These are phyloP conservation scores for Guillardia theta DNA, from an alignment of 78 protist species.

Conservation along the genomic window DNA sequence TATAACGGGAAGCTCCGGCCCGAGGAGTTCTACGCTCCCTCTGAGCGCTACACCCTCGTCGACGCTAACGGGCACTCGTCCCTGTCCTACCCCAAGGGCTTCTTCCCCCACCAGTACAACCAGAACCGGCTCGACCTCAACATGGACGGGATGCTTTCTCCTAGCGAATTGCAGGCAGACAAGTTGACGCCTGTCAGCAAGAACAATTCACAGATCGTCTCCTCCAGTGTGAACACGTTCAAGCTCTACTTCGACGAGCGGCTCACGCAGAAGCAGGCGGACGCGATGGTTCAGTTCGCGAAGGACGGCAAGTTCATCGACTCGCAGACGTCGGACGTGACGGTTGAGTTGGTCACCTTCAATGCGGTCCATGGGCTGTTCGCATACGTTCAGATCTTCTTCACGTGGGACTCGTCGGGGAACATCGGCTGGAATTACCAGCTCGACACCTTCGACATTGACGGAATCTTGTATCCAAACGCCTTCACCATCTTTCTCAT, in stretches of 20 bases:
- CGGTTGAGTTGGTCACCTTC: background rate
- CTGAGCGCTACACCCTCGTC: background rate
- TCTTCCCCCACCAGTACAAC: constrained; percentile 24
- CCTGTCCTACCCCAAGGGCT: background rate
- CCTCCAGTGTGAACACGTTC: background rate
- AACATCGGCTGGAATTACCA: background rate
- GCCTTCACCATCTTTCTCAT: background rate
- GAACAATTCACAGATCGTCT: background rate
- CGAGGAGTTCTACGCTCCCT: background rate
- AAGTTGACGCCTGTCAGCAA: background rate
- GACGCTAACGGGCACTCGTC: background rate
- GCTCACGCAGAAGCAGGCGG: background rate
- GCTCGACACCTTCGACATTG: background rate
- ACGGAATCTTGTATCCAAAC: too few species aligned
- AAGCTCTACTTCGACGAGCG: background rate
- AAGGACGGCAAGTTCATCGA: constrained; percentile 4
- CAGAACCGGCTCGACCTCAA: too few species aligned
- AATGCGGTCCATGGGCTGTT: background rate
- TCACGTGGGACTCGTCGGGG: background rate
- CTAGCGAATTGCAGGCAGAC: too few species aligned
- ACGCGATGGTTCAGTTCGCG: background rate
- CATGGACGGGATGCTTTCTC: too few species aligned
- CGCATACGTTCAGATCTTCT: background rate
- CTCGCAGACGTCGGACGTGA: background rate
- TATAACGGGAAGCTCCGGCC: constrained; percentile 18